Conservation (phyloP, 768 basidiomycete species). For the Phylloporus rhodoxanthus region DNA sequence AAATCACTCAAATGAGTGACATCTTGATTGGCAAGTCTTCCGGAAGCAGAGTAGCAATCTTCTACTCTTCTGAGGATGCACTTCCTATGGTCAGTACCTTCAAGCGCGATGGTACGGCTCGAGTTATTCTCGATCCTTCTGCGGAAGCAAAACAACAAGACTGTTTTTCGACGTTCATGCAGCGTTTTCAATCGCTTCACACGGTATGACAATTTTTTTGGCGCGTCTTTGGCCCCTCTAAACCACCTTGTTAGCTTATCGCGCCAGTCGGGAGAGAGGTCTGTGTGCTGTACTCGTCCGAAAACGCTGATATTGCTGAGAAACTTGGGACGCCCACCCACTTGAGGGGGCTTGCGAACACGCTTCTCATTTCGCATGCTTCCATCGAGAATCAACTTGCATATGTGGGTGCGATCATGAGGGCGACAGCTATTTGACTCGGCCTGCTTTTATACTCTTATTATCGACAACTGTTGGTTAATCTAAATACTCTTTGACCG, state of each 20-base stretch:
- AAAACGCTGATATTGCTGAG: slow-evolving; percentile 40
- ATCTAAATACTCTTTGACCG: background rate
- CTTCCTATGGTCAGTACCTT: slow-evolving; percentile 48
- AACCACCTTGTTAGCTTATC: slow-evolving; percentile 44
- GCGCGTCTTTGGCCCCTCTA: background rate
- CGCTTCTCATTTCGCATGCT: slow-evolving; percentile 50
- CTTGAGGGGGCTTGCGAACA: slow-evolving; percentile 39
- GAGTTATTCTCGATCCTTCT: slow-evolving; percentile 35
- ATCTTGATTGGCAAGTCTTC: slow-evolving; percentile 32
- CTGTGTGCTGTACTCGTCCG: slow-evolving; percentile 56
- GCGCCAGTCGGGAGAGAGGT: slow-evolving; percentile 45
- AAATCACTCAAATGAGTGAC: slow-evolving; percentile 34
- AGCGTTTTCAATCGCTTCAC: slow-evolving; percentile 47
- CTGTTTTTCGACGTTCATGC: slow-evolving; percentile 44
- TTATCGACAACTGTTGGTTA: background rate
- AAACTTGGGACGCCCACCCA: slow-evolving; percentile 44
- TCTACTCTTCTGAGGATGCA: slow-evolving; percentile 47
- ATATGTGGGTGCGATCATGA: slow-evolving; percentile 50
- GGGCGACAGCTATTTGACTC: slow-evolving; percentile 16
- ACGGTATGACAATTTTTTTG: slow-evolving; percentile 38
- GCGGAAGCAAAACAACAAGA: slow-evolving; percentile 39
- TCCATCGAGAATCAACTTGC: slow-evolving; percentile 54
- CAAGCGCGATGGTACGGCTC: slow-evolving; percentile 45
- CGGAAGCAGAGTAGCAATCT: slow-evolving; percentile 51
- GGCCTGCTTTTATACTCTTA: background rate